Evolutionary conservation across 805 yeast genomes (phyloP).

Genomic region (Spathaspora hagerdaliae): DNA sequence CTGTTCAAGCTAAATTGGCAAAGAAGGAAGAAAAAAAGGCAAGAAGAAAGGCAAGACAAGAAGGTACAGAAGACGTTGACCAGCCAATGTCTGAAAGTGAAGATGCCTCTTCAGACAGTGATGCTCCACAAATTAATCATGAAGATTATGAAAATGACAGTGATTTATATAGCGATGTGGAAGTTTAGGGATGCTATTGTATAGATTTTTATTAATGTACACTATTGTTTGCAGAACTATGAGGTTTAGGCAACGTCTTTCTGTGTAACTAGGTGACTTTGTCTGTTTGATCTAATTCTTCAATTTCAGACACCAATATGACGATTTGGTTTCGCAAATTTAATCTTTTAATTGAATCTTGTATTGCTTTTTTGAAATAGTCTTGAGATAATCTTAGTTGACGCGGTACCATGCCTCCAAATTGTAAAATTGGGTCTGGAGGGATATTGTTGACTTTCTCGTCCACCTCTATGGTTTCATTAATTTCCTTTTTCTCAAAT

Average conservation of each 20-base stretch:
- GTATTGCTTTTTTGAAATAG: constrained; percentile 30
- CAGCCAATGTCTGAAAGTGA: constrained; percentile 24
- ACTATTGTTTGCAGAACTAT: background rate
- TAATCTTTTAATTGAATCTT: constrained; percentile 15
- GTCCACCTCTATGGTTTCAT: background rate
- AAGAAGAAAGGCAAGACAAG: constrained; percentile 56
- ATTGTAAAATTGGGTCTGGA: constrained; percentile 39
- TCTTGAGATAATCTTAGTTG: constrained; percentile 36
- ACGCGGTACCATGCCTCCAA: constrained; percentile 41
- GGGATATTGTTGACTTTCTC: background rate
- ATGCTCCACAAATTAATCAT: constrained; percentile 35
- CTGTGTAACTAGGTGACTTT: too few relatives aligned
- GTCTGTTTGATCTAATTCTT: background rate
- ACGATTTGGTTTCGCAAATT: constrained; percentile 18
- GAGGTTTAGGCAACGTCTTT: too few relatives aligned
- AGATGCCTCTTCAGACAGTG: constrained; percentile 20
- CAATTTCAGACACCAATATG: constrained; percentile 14
- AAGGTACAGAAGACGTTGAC: constrained; percentile 19
- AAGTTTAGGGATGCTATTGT: constrained; percentile 9
- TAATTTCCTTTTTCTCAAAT: background rate
- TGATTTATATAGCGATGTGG: constrained; percentile 41
- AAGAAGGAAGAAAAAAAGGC: constrained; percentile 70
- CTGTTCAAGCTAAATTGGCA: constrained; percentile 70
- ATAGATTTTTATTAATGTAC: background rate
- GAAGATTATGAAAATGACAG: constrained; percentile 49